Base-by-base conservation (phyloP, 1,284 basidiomycete species). In the Tausonia pullulans region DNA sequence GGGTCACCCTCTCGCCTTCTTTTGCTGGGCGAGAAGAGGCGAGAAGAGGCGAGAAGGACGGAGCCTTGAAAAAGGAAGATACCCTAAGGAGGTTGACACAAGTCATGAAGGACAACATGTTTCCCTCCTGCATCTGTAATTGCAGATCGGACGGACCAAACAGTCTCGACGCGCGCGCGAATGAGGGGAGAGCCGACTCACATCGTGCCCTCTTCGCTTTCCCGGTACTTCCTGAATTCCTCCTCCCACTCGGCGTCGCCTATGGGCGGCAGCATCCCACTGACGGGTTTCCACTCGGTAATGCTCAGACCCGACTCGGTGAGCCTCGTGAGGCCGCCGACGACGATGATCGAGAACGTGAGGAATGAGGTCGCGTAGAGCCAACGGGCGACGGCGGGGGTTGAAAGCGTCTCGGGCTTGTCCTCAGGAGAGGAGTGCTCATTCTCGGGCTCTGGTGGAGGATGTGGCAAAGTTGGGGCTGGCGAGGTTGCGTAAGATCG, bases 281-380 rank as follows among this genome's bases (percentile, higher is more conserved):
- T 88, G 69, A 98, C 86, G 5, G 95, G 92, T 67, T 85, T 84
- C 96, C 96, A 99, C 80, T 99, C 96, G 45, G 91, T 95, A 74
- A 99, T 99, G 70, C 90, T 94, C 68, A 99, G 80, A 5, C 96
- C 96, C 40, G 92, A 96, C 78, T 99, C 96, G 4, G 96, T 99
- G 67, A 99, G 82, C 53, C 96, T 87, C 2, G 96, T 99, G 61
- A 98, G 83, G 9, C 95, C 96, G 49, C 96, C 96, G 5, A 99
- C 90, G 59, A 98, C 86, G 70, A 98, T 87, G 74, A 98, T 91
- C 41, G 84, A 85, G 71, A 96, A 88, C 41, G 96, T 90, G 53
- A 98, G 80, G 4, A 65, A 65, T 9, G 64, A 65, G 16, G 48
- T 58, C 3, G 58, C 44, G 43, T 65, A 61, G 14, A 65, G 64